Evolutionary conservation across 306 rosid species (phyloP), one percentile per base, ranked within the genome.

Genomic region (Prosopis cineraria): DNA sequence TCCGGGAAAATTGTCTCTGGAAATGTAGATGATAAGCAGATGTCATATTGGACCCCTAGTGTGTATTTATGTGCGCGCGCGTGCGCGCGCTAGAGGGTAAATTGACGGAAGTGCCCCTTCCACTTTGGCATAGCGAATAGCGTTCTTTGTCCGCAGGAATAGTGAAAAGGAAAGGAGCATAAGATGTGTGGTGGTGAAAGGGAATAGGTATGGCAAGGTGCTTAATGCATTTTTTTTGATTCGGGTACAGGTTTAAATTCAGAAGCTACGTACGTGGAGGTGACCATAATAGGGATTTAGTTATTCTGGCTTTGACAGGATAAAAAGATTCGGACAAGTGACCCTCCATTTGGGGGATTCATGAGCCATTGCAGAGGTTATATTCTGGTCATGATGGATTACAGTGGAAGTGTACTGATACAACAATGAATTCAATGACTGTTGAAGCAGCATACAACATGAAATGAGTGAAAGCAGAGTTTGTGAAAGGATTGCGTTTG

Each of bases 121-220:
- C 10, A 59, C 66, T 9, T n/a, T n/a, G n/a, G n/a, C n/a, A n/a
- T n/a, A n/a, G n/a, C n/a, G n/a, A n/a, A n/a, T 73, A 64, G 88
- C 81, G 79, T 75, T 79, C 39, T 78, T 66, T 75, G 76, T 66
- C 48, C 41, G 48, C 43, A 40, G 86, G 89, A 82, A 79, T 79
- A 80, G 9, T 44, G 40, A 58, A 79, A 79, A 41, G 78, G 48
- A 68, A 79, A 85, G 40, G 89, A 82, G 79, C 82, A 75, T 47
- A 72, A 63, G 67, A 24, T 10, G 31, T 6, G 37, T 66, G 37
- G 60, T 74, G 72, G 22, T 47, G 34, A 33, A 45, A 50, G 25
- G 9, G 33, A 48, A 43, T 74, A 33, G 43, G 66, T 36, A 45
- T 76, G 68, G 25, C 8, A 39, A 66, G 31, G 4, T 31, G 48